Percentiles rank a stretch among this genome's conserved stretches.
These are phyloP conservation scores for Saraca asoca DNA, from an alignment of 331 rosid species.

Conservation along the genomic window DNA sequence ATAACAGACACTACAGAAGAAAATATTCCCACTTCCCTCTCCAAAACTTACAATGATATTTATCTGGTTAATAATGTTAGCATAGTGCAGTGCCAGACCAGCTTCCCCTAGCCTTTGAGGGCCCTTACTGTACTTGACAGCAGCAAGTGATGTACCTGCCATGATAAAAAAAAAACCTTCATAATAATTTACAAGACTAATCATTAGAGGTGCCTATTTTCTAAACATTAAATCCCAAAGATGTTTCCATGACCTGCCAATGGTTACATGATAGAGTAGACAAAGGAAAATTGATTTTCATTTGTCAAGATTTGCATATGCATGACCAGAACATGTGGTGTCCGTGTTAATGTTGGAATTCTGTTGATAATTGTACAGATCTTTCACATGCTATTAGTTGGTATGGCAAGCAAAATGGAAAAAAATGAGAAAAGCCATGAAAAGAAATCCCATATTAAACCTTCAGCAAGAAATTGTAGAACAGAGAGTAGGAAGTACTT, in stretches of 20 bases:
- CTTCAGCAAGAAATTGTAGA: conserved; percentile 4
- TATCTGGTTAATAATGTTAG: conserved; percentile 79
- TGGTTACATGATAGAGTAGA: not conserved
- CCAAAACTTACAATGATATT: conserved; percentile 67
- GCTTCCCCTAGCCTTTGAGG: conserved; percentile 74
- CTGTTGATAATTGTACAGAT: conserved; percentile 1
- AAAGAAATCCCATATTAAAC: not conserved
- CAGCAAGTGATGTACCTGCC: conserved; percentile 42
- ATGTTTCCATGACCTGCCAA: conserved; percentile 13
- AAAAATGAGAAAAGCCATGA: not conserved
- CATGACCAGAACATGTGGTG: not conserved
- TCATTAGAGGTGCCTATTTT: conserved; percentile 10
- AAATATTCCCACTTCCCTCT: not conserved
- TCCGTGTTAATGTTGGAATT: conserved; percentile 2
- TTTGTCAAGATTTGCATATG: not conserved
- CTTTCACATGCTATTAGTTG: conserved; percentile 13
- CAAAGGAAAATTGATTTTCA: conserved; percentile 1
- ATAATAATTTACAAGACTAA: conserved; percentile 17
- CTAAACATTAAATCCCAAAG: conserved; percentile 4
- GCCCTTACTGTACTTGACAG: conserved; percentile 36
- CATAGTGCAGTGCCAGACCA: conserved; percentile 96
- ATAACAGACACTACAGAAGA: conserved; percentile 16
- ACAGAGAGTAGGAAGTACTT: conserved; percentile 1
- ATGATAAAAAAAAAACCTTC: conserved; percentile 32
- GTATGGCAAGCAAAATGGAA: conserved; percentile 1